These are phyloP conservation scores for Elaeagnus macrophylla DNA, from an alignment of 306 rosid genomes.

Conservation along the genomic window DNA sequence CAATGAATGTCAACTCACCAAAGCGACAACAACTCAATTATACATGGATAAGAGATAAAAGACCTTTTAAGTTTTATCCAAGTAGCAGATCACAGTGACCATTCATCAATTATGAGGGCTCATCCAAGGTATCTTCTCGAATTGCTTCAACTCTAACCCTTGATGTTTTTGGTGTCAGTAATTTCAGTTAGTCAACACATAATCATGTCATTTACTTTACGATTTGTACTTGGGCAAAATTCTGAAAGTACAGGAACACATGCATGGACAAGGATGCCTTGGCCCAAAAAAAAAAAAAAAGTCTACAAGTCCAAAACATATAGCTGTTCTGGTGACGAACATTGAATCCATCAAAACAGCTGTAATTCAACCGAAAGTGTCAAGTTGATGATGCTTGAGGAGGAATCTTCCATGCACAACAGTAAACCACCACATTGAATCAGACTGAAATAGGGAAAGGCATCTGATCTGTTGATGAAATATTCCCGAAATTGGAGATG, in stretches of 20 bases:
- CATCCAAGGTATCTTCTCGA: constrained; percentile 16
- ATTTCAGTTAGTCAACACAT: too few species aligned
- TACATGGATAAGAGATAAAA: constrained; percentile 9
- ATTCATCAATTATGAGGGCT: constrained; percentile 15
- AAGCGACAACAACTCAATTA: constrained; percentile 19
- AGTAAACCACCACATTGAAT: background rate
- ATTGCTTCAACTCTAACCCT: too few species aligned
- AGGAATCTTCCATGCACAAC: constrained; percentile 8
- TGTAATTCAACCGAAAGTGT: background rate
- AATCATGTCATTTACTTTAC: too few species aligned
- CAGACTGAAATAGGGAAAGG: constrained; percentile 4
- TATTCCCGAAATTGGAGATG: background rate
- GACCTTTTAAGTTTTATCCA: constrained; percentile 12
- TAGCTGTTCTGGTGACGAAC: background rate
- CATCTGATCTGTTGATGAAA: constrained; percentile 2
- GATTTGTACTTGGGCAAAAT: too few species aligned
- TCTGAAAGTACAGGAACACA: too few species aligned
- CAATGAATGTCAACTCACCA: constrained; percentile 12
- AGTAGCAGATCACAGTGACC: constrained; percentile 18
- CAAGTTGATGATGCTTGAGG: background rate
- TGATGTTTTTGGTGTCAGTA: too few species aligned
- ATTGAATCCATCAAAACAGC: background rate
- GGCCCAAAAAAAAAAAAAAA: constrained; percentile 1
- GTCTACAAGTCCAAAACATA: constrained; percentile 1
- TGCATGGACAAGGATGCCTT: too few species aligned